Evolutionary conservation across 306 rosid genomes (phyloP), one percentile per base, ranked within the genome.

Genomic region (Vigna angularis): DNA sequence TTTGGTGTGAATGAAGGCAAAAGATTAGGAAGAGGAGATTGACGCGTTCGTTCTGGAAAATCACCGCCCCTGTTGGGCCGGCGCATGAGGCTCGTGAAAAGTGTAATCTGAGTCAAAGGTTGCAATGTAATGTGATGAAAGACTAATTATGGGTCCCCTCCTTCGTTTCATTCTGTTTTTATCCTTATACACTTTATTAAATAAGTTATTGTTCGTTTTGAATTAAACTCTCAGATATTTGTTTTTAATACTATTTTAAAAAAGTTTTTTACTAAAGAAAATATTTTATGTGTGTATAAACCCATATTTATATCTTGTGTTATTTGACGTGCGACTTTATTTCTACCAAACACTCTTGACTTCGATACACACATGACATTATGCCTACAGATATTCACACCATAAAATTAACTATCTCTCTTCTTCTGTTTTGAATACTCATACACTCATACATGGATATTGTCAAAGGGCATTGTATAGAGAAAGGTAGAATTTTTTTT

Each of bases 91-190:
- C 82, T 71, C 56, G 79, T 70, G 78, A 58, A 83, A 75, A 76
- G 82, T n/a, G 64, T 32, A 78, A 81, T 72, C 78, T 8, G n/a
- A 71, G 91, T 85, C 96, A 91, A 89, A 81, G 83, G 56, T 75
- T 51, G 15, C 9, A 64, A 47, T 42, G 47, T 9, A 42, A 42
- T 42, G 3, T 9, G 47, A 42, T 42, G 13, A 8, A 40, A 40
- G 45, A 40, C 45, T 40, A 8, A 40, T 2, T 8, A 40, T 66
- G 50, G 51, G 59, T 18, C 72, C 78, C 63, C 30, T 30, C 44
- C 34, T 22, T 56, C 51, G 45, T 44, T 17, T 3, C 4, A 42
- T 42, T 42, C 47, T 42, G 2, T 9, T 42, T 42, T 4, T 9
- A 13, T 28, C 64, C 3, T 20, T 50, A 2, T 45, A 51, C 26